These are phyloP conservation scores for Pythium dissotocum DNA, from an alignment of 352 stramenopile genomes.

Conservation along the genomic window DNA sequence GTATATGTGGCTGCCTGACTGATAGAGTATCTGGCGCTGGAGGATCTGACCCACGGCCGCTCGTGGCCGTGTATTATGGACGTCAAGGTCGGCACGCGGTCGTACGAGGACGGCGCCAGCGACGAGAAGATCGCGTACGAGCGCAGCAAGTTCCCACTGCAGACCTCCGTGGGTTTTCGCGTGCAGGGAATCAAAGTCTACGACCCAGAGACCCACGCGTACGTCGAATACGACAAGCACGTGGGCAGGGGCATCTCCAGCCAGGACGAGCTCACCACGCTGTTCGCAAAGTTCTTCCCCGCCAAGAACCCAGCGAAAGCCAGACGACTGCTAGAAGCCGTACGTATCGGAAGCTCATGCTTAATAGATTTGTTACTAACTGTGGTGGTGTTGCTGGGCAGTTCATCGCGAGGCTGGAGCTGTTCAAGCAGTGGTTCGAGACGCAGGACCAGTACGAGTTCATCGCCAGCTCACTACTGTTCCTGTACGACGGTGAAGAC, in stretches of 20 bases:
- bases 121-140: conserved; percentile 91
- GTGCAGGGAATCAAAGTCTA: conserved; percentile 94
- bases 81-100: conserved; percentile 95
- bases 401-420: conserved; percentile 68
- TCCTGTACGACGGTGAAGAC: conserved; percentile 89
- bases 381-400: no score
- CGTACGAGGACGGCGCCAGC: conserved; percentile 91
- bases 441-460: conserved; percentile 85
- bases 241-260: conserved; percentile 74
- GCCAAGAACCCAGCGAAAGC: conserved; percentile 29
- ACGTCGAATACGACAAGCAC: conserved; percentile 86
- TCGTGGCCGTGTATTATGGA: conserved; percentile 93
- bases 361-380: no score
- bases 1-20: background rate
- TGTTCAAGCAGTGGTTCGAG: conserved; percentile 75
- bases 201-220: conserved; percentile 47
- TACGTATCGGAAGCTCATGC: conserved; percentile 23
- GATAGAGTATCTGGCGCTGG: conserved; percentile 86
- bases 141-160: conserved; percentile 91
- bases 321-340: conserved; percentile 41
- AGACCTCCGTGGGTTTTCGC: conserved; percentile 91
- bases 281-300: conserved; percentile 85
- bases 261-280: conserved; percentile 52
- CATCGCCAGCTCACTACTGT: conserved; percentile 94
- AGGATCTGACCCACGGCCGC: conserved; percentile 88